These are phyloP conservation scores for Candida caryicola DNA, from an alignment of 805 yeast genomes.

Conservation along the genomic window DNA sequence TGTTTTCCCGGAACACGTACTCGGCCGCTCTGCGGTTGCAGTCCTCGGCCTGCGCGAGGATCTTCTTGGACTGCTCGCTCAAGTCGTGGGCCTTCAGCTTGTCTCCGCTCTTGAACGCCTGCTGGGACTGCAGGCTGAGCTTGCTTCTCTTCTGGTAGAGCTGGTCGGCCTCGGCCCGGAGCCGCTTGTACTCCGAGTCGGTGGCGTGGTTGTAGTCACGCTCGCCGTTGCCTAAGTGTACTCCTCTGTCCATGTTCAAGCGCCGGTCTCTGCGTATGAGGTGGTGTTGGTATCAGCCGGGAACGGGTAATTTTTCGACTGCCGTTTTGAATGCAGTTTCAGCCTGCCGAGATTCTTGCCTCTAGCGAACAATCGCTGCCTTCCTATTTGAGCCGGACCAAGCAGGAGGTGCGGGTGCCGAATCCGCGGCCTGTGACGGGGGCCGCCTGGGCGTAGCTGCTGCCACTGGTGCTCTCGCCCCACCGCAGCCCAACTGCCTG, in stretches of 20 bases:
- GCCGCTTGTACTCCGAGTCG: slow-evolving; percentile 59
- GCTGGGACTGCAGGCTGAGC: slow-evolving; percentile 66
- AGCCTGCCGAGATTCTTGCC: too few species aligned
- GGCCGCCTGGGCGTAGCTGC: too few species aligned
- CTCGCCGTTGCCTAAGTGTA: slow-evolving; percentile 22
- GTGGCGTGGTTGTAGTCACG: slow-evolving; percentile 72
- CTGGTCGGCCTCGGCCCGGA: slow-evolving; percentile 65
- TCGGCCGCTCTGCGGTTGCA: slow-evolving; percentile 82
- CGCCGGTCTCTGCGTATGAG: too few species aligned
- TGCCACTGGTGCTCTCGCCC: too few species aligned
- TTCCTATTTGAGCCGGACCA: too few species aligned
- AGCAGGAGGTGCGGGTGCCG: too few species aligned
- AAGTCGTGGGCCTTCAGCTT: slow-evolving; percentile 68
- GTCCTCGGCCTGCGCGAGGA: slow-evolving; percentile 58
- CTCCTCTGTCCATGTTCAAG: slow-evolving; percentile 26
- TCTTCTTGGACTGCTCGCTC: slow-evolving; percentile 65
- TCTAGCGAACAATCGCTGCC: too few species aligned
- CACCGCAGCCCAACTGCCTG: too few species aligned
- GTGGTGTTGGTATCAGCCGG: too few species aligned
- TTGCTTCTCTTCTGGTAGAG: slow-evolving; percentile 57
- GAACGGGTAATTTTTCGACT: too few species aligned
- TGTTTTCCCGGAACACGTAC: slow-evolving; percentile 83
- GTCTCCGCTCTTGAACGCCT: slow-evolving; percentile 74
- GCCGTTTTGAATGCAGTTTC: too few species aligned
- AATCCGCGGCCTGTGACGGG: too few species aligned